A percentile compares a stretch with the other conserved stretches of the same genome.
These are phyloP conservation scores for Hanseniaspora hatyaiensis DNA, from an alignment of 805 yeast species.

Conservation along the genomic window DNA sequence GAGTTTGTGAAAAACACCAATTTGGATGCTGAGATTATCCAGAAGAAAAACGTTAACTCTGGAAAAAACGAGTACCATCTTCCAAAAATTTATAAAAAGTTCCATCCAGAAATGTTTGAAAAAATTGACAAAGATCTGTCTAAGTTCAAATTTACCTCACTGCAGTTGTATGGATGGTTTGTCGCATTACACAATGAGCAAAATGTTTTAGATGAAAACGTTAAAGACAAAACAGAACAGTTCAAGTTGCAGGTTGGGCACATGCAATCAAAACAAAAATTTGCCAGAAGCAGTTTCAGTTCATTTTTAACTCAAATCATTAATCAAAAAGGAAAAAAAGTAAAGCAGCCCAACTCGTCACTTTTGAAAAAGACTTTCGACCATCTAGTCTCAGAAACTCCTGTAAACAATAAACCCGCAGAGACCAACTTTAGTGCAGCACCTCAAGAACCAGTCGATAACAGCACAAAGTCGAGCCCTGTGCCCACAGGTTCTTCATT, in stretches of 20 bases:
- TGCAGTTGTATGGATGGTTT: slow-evolving; percentile 14
- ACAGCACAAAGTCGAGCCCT: no score
- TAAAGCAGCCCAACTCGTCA: not conserved
- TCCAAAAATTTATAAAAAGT: slow-evolving; percentile 4
- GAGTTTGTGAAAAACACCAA: slow-evolving; percentile 1
- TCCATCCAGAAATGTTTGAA: slow-evolving; percentile 12
- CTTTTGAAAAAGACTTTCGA: not conserved
- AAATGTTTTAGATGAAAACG: not conserved
- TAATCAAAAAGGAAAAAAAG: not conserved
- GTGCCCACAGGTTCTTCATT: no score
- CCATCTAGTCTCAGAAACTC: not conserved
- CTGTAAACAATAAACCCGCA: no score
- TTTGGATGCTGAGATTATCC: not conserved
- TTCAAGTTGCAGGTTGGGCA: not conserved
- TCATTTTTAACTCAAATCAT: slow-evolving; percentile 3
- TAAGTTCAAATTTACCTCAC: slow-evolving; percentile 1
- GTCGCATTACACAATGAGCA: slow-evolving; percentile 7
- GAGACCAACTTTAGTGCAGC: no score
- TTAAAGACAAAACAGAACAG: slow-evolving; percentile 2
- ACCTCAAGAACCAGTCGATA: no score
- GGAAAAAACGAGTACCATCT: not conserved
- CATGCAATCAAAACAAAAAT: slow-evolving; percentile 5
- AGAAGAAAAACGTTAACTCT: not conserved
- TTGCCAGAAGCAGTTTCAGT: slow-evolving; percentile 8
- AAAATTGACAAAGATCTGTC: slow-evolving; percentile 1